Percentiles rank a stretch among this genome's conserved stretches.
These are phyloP conservation scores for Fonticula alba DNA, from an alignment of 78 protist species.

Conservation along the genomic window DNA sequence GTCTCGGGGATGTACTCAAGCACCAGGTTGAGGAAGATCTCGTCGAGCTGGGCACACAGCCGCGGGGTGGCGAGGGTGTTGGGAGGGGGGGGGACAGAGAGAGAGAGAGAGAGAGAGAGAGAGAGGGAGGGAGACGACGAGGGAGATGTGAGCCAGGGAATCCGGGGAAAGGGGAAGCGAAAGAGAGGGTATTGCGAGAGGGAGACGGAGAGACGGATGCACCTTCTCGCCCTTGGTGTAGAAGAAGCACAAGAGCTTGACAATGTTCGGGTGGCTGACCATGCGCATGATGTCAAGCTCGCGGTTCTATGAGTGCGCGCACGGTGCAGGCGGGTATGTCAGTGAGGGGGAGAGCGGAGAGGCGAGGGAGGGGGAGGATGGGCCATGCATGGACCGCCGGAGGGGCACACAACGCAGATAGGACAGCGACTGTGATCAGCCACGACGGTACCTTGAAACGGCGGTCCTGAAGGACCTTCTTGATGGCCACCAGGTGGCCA, in stretches of 20 bases:
- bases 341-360: neutral
- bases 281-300: conserved; percentile 92
- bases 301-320: conserved; percentile 50
- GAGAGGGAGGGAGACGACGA: too few relatives aligned
- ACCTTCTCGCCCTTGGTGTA: conserved; percentile 64
- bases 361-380: neutral
- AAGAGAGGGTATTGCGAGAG: neutral
- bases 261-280: conserved; percentile 78
- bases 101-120: too few relatives aligned
- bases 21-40: conserved; percentile 90
- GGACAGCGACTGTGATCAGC: neutral
- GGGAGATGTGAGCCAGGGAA: too few relatives aligned
- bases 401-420: neutral
- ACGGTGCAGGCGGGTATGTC: neutral
- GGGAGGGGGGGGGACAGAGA: too few relatives aligned
- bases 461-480: conserved; percentile 92
- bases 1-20: conserved; percentile 96
- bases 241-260: conserved; percentile 65
- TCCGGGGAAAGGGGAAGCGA: neutral
- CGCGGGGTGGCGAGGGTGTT: neutral
- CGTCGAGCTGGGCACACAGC: conserved; percentile 53
- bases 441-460: conserved; percentile 78
- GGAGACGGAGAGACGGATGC: too few relatives aligned
- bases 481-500: conserved; percentile 86
- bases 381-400: neutral